Percentiles rank a stretch among this genome's conserved stretches.
Conservation (phyloP, 139 green algal genomes). For the Tetradesmus lagerheimii region DNA sequence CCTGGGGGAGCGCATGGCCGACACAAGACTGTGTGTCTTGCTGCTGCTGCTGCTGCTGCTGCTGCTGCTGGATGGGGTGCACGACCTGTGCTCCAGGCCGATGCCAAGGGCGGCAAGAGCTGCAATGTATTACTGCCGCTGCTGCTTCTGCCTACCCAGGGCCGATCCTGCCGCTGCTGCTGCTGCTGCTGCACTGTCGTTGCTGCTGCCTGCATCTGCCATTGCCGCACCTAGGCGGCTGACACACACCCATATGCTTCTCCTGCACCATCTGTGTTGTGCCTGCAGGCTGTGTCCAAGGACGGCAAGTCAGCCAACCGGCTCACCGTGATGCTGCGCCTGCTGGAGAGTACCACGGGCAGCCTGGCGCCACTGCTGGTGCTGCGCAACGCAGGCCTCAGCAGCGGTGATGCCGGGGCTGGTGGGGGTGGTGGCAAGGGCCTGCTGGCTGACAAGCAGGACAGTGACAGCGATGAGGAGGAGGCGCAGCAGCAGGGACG, state of each 20-base stretch:
- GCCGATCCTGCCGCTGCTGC: neutral
- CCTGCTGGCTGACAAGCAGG: neutral
- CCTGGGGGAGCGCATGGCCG: too few species aligned
- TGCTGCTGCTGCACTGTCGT: too few species aligned
- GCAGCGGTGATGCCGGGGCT: neutral
- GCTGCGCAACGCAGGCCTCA: neutral
- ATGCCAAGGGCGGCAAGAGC: too few species aligned
- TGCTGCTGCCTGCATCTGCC: neutral
- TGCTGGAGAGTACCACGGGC: conserved; percentile 14
- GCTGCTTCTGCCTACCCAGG: too few species aligned
- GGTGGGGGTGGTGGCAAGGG: neutral
- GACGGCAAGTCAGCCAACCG: conserved; percentile 40
- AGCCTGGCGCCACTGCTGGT: conserved; percentile 20
- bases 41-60: neutral
- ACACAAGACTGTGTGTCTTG: too few species aligned
- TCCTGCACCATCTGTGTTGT: too few species aligned
- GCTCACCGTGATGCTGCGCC: conserved; percentile 14
- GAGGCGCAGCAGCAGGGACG: neutral
- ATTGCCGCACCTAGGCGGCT: too few species aligned
- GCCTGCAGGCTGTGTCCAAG: conserved; percentile 49
- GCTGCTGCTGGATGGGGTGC: neutral
- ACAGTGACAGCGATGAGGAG: neutral
- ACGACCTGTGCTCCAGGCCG: neutral
- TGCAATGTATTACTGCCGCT: neutral
- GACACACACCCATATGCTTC: too few species aligned